A percentile compares a stretch with the other conserved stretches of the same genome.
phyloP scores from a whole-genome alignment of 2,329 filamentous ascomycete genomes.

The Verticillium tricorpus region DNA sequence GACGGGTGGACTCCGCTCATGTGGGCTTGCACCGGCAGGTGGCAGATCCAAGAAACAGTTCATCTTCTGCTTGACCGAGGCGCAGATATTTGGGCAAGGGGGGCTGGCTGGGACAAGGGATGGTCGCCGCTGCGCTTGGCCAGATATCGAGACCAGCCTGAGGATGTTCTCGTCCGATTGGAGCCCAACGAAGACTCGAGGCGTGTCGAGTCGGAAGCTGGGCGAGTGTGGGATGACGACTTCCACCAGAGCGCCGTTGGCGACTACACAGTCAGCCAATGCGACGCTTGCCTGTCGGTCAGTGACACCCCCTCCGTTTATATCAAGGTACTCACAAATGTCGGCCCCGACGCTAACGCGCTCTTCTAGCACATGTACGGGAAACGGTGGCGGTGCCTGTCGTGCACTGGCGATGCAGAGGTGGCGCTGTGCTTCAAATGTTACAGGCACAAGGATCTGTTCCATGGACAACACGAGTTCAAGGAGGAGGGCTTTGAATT shows the following conservation, averaged over 20 bases:
- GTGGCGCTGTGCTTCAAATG: conserved; percentile 5
- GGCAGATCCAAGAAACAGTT: not conserved
- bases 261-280: not conserved
- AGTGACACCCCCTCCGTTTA: not conserved
- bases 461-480: conserved; percentile 1
- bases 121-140: conserved; percentile 14
- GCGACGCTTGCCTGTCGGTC: conserved; percentile 2
- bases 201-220: not conserved
- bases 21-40: conserved; percentile 9
- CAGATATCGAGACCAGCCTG: conserved; percentile 2
- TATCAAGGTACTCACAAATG: not conserved
- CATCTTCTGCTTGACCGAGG: conserved; percentile 10
- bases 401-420: not conserved
- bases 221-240: conserved; percentile 6
- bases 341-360: not conserved
- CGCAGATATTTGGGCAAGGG: conserved; percentile 8
- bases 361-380: not conserved
- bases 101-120: not conserved
- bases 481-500: not conserved
- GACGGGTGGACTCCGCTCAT: conserved; percentile 16
- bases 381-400: not conserved
- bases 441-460: not conserved
- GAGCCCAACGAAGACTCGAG: not conserved
- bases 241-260: conserved; percentile 1
- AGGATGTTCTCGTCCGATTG: conserved; percentile 3